These are phyloP conservation scores for Casuarina cunninghamiana DNA, from an alignment of 306 rosid species.

Conservation along the genomic window DNA sequence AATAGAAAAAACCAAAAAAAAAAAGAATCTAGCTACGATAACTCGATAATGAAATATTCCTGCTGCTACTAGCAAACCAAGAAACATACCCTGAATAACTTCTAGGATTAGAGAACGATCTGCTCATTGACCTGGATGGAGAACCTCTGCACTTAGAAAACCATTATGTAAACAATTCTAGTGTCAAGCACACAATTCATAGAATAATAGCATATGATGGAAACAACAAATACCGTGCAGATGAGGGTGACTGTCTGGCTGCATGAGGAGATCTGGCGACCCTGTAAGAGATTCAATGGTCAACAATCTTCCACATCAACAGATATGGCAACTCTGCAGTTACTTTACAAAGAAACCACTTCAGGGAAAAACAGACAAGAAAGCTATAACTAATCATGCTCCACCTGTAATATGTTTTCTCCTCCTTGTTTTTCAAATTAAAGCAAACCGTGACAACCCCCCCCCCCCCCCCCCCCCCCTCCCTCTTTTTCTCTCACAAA, in stretches of 20 bases:
- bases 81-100: slow-evolving; percentile 58
- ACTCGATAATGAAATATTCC: neutral
- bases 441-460: neutral
- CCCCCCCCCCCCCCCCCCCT: too few species aligned
- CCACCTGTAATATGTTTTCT: neutral
- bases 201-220: slow-evolving; percentile 4
- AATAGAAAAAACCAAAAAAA: neutral
- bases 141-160: slow-evolving; percentile 43
- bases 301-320: slow-evolving; percentile 26
- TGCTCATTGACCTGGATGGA: slow-evolving; percentile 58
- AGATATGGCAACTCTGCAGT: slow-evolving; percentile 12
- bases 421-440: neutral
- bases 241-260: slow-evolving; percentile 39
- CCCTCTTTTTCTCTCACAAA: too few species aligned
- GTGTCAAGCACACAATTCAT: neutral
- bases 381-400: slow-evolving; percentile 17
- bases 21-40: slow-evolving; percentile 15
- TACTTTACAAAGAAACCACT: slow-evolving; percentile 1
- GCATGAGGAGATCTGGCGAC: slow-evolving; percentile 57
- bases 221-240: slow-evolving; percentile 44
- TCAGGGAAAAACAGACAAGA: neutral
- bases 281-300: slow-evolving; percentile 28
- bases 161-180: neutral
- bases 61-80: neutral
- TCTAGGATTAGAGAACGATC: slow-evolving; percentile 53